Base-by-base conservation (phyloP, 148 eudicot genomes). In the Pharnaceum exiguum region DNA sequence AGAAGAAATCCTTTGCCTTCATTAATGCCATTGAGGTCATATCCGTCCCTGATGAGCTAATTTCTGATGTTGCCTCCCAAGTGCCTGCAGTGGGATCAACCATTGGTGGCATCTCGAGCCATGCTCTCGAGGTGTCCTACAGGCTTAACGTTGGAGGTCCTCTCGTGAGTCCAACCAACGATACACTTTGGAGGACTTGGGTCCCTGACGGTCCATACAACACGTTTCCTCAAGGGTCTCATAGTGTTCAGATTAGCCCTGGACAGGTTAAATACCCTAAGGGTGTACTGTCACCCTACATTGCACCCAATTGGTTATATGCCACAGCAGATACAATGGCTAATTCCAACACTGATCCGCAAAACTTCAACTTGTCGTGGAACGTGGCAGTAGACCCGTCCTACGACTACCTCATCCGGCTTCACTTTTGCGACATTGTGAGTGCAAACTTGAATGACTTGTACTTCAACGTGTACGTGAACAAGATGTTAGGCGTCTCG, bases 341-440 rank as follows among this genome's bases (percentile, higher is more conserved):
- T 0, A 67, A 73, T 21, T 50, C 83, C 1, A 68, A 70, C 5
- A 75, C 73, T 2, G 19, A 56, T 0, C 32, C 29, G 11, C 55
- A 70, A 0, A 70, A 71, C 22, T 80, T 83, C 70, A 83, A 83
- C 54, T 71, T 83, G 16, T 75, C 81, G 24, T 83, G 89, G 86
- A 60, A 46, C 24, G 62, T 83, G 57, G 42, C 75, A 0, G 83
- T 78, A 48, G 89, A 83, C 28, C 66, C 83, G 0, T 67, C 74
- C 29, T 83, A 65, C 52, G 65, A 77, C 10, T 83, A 80, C 54
- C 67, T 83, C 7, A 56, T 83, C 25, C 72, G 89, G 54, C 62
- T 83, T 25, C 90, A 84, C 28, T 84, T 83, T 44, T 83, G 86
- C 48, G 89, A 80, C 51, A 69, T 83, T 58, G 83, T 83, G 21